Conservation (phyloP, 306 rosid genomes). For the Cicer chorassanicum region DNA sequence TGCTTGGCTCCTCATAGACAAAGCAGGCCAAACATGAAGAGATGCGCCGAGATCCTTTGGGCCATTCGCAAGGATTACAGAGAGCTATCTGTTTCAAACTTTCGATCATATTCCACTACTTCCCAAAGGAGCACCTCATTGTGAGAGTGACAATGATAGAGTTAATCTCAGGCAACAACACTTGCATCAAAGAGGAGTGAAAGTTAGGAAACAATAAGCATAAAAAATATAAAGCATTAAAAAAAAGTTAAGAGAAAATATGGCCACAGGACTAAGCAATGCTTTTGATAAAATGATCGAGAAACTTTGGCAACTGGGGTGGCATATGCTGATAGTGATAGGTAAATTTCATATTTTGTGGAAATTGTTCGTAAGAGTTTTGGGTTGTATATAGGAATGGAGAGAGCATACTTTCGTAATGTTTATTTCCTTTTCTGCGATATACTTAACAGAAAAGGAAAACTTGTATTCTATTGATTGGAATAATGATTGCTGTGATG, state of each 20-base stretch:
- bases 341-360: constrained; percentile 43
- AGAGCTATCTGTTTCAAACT: constrained; percentile 60
- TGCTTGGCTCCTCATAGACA: constrained; percentile 95
- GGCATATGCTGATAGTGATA: constrained; percentile 38
- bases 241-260: constrained; percentile 6
- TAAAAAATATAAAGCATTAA: not conserved
- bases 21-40: constrained; percentile 86
- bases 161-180: not conserved
- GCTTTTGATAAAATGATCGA: constrained; percentile 22
- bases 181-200: constrained; percentile 26
- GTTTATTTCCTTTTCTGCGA: constrained; percentile 23
- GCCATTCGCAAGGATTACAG: constrained; percentile 83
- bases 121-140: constrained; percentile 59
- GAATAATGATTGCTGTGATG: constrained; percentile 33
- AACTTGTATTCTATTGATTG: constrained; percentile 35
- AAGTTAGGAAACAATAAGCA: constrained; percentile 10
- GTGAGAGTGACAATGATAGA: constrained; percentile 41
- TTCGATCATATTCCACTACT: constrained; percentile 63
- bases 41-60: constrained; percentile 94
- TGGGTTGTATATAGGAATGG: constrained; percentile 47
- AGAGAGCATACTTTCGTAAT: constrained; percentile 24
- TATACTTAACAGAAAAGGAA: not conserved
- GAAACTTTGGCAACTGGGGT: constrained; percentile 36
- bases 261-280: constrained; percentile 18
- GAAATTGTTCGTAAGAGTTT: constrained; percentile 46